A percentile compares a stretch with the other conserved stretches of the same genome.
These are phyloP conservation scores for Claviceps sp. DNA, from an alignment of 2,329 filamentous ascomycete genomes.

Conservation along the genomic window DNA sequence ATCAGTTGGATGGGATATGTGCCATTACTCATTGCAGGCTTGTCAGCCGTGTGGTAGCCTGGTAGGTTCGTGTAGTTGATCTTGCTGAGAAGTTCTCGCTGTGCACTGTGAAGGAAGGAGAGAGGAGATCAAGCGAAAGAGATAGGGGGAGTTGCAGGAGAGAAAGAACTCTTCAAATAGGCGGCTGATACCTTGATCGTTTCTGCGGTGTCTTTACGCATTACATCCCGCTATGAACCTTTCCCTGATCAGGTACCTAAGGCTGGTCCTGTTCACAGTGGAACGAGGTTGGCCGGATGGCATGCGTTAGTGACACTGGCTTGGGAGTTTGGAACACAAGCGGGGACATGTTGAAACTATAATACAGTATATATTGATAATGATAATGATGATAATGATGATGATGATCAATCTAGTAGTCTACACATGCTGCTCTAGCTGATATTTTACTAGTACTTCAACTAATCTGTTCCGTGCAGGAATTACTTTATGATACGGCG, in stretches of 20 bases:
- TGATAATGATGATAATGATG: too few relatives aligned
- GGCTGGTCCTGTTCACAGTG: neutral
- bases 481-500: too few relatives aligned
- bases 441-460: too few relatives aligned
- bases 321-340: slow-evolving; percentile 1
- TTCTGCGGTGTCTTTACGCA: neutral
- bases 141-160: neutral
- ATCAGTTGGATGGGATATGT: slow-evolving; percentile 26
- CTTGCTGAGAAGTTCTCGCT: neutral
- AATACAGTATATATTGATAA: neutral
- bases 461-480: too few relatives aligned
- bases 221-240: too few relatives aligned
- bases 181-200: neutral
- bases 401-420: too few relatives aligned
- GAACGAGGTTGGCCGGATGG: neutral
- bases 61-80: slow-evolving; percentile 13
- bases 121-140: neutral
- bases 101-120: neutral
- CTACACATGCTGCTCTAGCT: too few relatives aligned
- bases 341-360: neutral
- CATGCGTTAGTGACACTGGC: neutral
- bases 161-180: neutral
- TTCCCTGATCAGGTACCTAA: neutral
- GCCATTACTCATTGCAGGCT: slow-evolving; percentile 24
- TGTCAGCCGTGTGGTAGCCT: slow-evolving; percentile 27